phyloP scores from a whole-genome alignment of 1,284 basidiomycete genomes.

The Meira nashicola region DNA sequence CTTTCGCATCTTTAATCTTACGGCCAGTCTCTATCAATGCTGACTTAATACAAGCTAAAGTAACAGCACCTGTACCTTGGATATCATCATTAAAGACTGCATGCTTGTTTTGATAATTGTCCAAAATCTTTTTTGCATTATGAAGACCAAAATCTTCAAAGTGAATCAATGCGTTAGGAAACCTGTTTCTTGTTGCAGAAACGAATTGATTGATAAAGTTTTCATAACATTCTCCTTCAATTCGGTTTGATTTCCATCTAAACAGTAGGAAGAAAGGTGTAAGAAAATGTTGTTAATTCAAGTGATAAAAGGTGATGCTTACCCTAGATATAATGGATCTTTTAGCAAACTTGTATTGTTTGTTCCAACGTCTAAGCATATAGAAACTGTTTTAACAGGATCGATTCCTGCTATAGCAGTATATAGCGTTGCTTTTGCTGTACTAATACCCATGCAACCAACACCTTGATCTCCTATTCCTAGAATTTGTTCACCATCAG shows the following conservation, averaged over 20 bases:
- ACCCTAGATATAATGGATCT: constrained; percentile 20
- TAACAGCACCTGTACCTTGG: constrained; percentile 63
- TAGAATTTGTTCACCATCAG: constrained; percentile 21
- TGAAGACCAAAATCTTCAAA: constrained; percentile 56
- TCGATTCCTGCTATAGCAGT: constrained; percentile 20
- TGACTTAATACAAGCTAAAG: constrained; percentile 82
- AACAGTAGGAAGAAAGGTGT: constrained; percentile 1
- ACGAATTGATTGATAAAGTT: constrained; percentile 21
- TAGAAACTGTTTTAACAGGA: constrained; percentile 15
- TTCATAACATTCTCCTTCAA: constrained; percentile 15
- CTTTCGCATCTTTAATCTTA: constrained; percentile 69
- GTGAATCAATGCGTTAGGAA: constrained; percentile 53
- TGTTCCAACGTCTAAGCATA: constrained; percentile 21
- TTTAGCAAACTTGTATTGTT: constrained; percentile 21
- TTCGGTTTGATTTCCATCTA: neutral
- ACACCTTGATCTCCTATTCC: constrained; percentile 22
- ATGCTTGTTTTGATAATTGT: constrained; percentile 31
- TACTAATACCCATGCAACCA: constrained; percentile 18
- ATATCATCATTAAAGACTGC: constrained; percentile 71
- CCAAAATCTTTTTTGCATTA: constrained; percentile 11
- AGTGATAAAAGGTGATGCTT: no score
- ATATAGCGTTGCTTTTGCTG: constrained; percentile 18
- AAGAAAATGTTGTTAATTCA: neutral
- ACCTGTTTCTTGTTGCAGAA: constrained; percentile 18
- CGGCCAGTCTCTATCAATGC: constrained; percentile 70